These are phyloP conservation scores for Alloteropsis angusta DNA, from an alignment of 202 grass and related monocot species.

Conservation along the genomic window DNA sequence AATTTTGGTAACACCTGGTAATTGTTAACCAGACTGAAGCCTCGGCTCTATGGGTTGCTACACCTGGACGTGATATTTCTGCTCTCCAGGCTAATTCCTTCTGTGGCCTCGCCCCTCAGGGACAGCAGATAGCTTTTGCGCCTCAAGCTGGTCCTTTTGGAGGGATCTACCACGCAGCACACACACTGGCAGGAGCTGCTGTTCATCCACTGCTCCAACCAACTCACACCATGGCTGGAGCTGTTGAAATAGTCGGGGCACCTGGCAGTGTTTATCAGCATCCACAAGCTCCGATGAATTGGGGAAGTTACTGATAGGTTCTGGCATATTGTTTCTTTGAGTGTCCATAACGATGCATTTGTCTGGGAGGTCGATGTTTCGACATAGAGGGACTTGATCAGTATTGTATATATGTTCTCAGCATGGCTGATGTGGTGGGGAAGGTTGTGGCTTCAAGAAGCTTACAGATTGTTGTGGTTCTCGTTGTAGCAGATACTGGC, in stretches of 20 bases:
- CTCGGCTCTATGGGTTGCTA: conserved; percentile 55
- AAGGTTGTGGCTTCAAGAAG: conserved; percentile 28
- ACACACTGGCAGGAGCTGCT: conserved; percentile 40
- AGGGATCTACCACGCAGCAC: conserved; percentile 62
- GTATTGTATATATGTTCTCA: conserved; percentile 58
- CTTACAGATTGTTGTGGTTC: conserved; percentile 26
- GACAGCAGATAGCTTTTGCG: conserved; percentile 63
- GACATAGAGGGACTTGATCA: conserved; percentile 30
- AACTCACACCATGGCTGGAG: conserved; percentile 50
- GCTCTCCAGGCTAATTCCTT: conserved; percentile 48
- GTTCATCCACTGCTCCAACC: conserved; percentile 69
- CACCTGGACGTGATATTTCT: conserved; percentile 56
- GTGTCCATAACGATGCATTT: not conserved
- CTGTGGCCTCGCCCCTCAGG: conserved; percentile 56
- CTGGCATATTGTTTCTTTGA: conserved; percentile 15
- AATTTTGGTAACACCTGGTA: conserved; percentile 15
- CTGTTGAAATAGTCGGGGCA: conserved; percentile 60
- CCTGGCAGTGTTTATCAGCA: conserved; percentile 60
- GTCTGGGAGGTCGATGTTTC: not conserved
- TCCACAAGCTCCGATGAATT: conserved; percentile 62
- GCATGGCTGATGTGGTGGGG: conserved; percentile 37
- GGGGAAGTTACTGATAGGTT: conserved; percentile 67
- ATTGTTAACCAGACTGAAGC: conserved; percentile 55
- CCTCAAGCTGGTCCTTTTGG: conserved; percentile 48
- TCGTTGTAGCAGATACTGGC: conserved; percentile 51